Conservation (phyloP, 345 rosid genomes). For the Aethionema arabicum region DNA sequence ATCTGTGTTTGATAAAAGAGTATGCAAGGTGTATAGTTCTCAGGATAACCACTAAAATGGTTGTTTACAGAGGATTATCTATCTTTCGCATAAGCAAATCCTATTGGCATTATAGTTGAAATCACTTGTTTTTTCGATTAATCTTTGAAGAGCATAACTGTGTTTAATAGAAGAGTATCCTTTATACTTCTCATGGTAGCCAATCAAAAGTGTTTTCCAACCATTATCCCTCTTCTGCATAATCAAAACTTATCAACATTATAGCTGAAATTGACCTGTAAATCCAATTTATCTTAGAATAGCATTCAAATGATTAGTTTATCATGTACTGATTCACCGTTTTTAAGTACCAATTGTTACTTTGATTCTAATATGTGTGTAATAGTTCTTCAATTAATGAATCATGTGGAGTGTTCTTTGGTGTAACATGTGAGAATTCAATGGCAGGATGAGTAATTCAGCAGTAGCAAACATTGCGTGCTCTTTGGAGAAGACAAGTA, state of each 20-base stretch:
- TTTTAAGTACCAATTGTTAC: neutral
- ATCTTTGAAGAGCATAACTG: too few relatives aligned
- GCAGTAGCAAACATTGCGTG: constrained; percentile 45
- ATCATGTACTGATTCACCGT: neutral
- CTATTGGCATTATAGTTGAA: too few relatives aligned
- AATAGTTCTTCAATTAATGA: constrained; percentile 2
- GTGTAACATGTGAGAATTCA: constrained; percentile 9
- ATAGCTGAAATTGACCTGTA: too few relatives aligned
- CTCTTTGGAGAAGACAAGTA: constrained; percentile 43
- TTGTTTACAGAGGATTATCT: neutral
- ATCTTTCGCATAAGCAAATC: neutral
- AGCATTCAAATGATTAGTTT: neutral
- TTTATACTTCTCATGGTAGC: too few relatives aligned
- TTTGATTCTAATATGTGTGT: neutral
- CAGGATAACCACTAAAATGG: neutral
- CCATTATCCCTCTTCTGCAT: too few relatives aligned
- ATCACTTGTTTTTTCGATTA: too few relatives aligned
- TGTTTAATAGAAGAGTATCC: too few relatives aligned
- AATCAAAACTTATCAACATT: too few relatives aligned
- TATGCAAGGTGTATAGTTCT: neutral
- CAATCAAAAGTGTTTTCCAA: too few relatives aligned
- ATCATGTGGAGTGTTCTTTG: constrained; percentile 4
- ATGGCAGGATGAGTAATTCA: constrained; percentile 52
- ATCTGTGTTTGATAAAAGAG: constrained; percentile 1
- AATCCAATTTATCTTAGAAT: neutral